These are phyloP conservation scores for Coemansia sp. DNA, from an alignment of 192 early-diverging fungal species.

Conservation along the genomic window DNA sequence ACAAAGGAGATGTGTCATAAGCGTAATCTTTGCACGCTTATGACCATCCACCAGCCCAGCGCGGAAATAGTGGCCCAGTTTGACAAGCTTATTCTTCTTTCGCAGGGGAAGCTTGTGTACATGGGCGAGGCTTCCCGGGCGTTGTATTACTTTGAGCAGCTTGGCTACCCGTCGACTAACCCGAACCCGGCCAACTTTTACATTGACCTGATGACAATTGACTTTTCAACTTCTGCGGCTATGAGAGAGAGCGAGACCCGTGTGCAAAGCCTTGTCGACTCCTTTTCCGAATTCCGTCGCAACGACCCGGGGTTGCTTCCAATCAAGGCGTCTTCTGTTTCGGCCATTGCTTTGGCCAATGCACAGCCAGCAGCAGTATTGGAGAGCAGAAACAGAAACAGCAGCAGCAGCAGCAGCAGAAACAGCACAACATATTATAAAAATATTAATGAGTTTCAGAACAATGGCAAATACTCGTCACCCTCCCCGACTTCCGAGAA, in stretches of 20 bases:
- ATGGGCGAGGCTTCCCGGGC: conserved; percentile 51
- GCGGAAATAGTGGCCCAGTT: conserved; percentile 76
- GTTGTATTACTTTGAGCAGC: conserved; percentile 45
- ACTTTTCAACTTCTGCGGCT: conserved; percentile 42
- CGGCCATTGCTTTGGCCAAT: neutral
- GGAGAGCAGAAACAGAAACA: neutral
- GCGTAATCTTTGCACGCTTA: conserved; percentile 69
- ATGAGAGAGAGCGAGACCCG: conserved; percentile 35
- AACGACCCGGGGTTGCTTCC: neutral
- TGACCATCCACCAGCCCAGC: conserved; percentile 88
- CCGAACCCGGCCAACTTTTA: conserved; percentile 71
- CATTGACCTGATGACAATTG: conserved; percentile 60
- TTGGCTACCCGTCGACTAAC: conserved; percentile 58
- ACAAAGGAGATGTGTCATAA: conserved; percentile 58
- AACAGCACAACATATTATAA: conserved; percentile 6
- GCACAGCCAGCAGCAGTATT: conserved; percentile 9
- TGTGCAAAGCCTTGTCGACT: conserved; percentile 31
- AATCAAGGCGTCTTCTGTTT: neutral
- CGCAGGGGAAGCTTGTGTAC: conserved; percentile 63
- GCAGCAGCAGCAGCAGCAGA: conserved; percentile 2
- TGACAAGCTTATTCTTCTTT: conserved; percentile 72
- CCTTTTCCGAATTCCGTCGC: conserved; percentile 21
- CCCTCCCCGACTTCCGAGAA: neutral
- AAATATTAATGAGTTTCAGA: neutral
- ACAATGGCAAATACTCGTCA: neutral